phyloP scores from a whole-genome alignment of 208 protist species.

The Leishmania lainsoni region DNA sequence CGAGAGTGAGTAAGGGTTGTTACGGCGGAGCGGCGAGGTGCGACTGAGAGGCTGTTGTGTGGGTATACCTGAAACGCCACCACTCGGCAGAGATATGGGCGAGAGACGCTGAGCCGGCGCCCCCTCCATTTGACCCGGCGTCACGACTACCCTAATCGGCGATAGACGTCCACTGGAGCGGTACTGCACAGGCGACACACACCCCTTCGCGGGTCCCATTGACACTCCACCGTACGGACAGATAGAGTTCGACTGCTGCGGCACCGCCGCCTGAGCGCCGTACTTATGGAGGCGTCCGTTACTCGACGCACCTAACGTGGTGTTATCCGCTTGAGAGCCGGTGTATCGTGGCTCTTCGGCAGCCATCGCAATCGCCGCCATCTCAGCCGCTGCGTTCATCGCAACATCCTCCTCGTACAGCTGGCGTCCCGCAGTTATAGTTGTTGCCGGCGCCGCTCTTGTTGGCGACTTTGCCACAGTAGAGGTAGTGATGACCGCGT shows the following conservation, averaged over 20 bases:
- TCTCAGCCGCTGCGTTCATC: constrained; percentile 39
- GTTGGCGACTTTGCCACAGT: neutral
- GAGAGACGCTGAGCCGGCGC: constrained; percentile 32
- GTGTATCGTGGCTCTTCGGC: constrained; percentile 22
- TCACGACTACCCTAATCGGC: constrained; percentile 32
- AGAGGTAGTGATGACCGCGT: neutral
- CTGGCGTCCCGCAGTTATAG: constrained; percentile 13
- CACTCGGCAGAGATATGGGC: constrained; percentile 13
- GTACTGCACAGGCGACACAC: constrained; percentile 32
- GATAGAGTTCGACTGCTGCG: constrained; percentile 1
- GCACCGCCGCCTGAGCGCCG: neutral
- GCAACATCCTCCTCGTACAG: constrained; percentile 25
- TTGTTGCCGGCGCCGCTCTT: neutral
- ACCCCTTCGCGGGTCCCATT: constrained; percentile 4
- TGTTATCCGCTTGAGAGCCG: constrained; percentile 25
- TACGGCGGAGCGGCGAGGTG: constrained; percentile 32
- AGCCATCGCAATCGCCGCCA: constrained; percentile 34
- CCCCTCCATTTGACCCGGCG: constrained; percentile 9
- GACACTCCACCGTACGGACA: constrained; percentile 20
- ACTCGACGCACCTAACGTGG: constrained; percentile 2
- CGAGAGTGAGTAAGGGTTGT: constrained; percentile 43
- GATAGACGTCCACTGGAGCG: constrained; percentile 35
- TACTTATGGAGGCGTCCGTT: constrained; percentile 16
- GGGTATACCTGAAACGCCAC: neutral
- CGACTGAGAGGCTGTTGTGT: constrained; percentile 29